phyloP scores from a whole-genome alignment of 75 land plant species.

The Sequoia sempervirens region DNA sequence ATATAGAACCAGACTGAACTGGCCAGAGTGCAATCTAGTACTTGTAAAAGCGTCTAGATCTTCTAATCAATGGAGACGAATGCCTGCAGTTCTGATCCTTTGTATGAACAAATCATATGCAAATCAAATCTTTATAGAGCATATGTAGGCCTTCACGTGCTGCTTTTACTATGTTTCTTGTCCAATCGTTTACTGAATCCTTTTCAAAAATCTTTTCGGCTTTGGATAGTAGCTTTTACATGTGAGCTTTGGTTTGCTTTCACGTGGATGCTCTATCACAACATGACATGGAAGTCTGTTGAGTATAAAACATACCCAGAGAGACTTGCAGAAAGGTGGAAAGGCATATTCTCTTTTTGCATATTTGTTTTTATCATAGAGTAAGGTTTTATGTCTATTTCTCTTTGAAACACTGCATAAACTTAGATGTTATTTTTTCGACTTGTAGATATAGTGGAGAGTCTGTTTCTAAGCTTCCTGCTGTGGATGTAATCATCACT shows the following conservation, averaged over 20 bases:
- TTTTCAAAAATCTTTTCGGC: not conserved
- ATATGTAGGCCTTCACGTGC: conserved; percentile 5
- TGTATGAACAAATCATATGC: conserved; percentile 8
- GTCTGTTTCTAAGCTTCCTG: not conserved
- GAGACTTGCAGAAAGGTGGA: conserved; percentile 14
- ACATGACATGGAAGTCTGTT: conserved; percentile 19
- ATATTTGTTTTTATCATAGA: not conserved
- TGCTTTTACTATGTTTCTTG: conserved; percentile 23
- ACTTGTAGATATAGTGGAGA: conserved; percentile 3
- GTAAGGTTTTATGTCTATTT: too few species aligned
- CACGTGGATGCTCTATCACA: conserved; percentile 14
- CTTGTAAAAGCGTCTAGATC: too few species aligned
- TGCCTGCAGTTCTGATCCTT: not conserved
- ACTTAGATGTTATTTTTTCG: not conserved
- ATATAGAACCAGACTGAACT: too few species aligned
- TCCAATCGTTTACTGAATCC: conserved; percentile 7
- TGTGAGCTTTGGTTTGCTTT: conserved; percentile 33
- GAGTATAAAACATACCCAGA: conserved; percentile 21
- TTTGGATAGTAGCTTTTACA: conserved; percentile 23
- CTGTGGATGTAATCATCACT: conserved; percentile 1
- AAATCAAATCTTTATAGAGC: conserved; percentile 4
- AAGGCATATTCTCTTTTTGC: not conserved
- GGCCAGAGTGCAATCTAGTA: too few species aligned
- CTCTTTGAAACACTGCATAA: not conserved
- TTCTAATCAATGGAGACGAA: not conserved